These are phyloP conservation scores for Podospora conica DNA, from an alignment of 495 filamentous ascomycete genomes.

Conservation along the genomic window DNA sequence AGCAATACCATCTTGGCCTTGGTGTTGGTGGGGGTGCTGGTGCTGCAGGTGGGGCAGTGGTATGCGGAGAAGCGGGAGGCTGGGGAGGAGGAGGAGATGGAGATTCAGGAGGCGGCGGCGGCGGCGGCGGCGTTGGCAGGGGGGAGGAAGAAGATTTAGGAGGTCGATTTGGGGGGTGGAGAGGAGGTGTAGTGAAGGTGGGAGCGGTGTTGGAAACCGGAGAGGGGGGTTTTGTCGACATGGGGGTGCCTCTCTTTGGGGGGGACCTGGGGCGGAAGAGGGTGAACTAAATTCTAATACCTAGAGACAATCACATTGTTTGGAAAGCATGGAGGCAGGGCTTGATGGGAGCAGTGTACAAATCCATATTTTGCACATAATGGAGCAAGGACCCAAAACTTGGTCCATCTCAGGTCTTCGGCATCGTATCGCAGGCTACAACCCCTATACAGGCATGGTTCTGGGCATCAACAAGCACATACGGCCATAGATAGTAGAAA, in stretches of 20 bases:
- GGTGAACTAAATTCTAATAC: neutral
- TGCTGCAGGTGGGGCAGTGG: conserved; percentile 97
- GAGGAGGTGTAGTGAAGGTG: too few species aligned
- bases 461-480: conserved; percentile 15
- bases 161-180: neutral
- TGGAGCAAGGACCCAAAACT: neutral
- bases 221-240: neutral
- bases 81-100: conserved; percentile 53
- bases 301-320: too few species aligned
- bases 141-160: conserved; percentile 4
- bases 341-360: neutral
- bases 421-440: too few species aligned
- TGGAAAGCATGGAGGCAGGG: neutral
- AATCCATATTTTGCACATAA: neutral
- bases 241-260: neutral
- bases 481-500: conserved; percentile 42
- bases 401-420: too few species aligned
- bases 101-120: conserved; percentile 29
- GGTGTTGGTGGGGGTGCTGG: conserved; percentile 82
- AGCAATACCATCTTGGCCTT: conserved; percentile 93
- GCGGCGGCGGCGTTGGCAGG: neutral
- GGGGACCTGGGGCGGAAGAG: neutral
- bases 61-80: conserved; percentile 91
- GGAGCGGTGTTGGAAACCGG: too few species aligned
- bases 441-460: too few species aligned